phyloP scores from a whole-genome alignment of 495 filamentous ascomycete genomes.

The Daldinia decipiens region DNA sequence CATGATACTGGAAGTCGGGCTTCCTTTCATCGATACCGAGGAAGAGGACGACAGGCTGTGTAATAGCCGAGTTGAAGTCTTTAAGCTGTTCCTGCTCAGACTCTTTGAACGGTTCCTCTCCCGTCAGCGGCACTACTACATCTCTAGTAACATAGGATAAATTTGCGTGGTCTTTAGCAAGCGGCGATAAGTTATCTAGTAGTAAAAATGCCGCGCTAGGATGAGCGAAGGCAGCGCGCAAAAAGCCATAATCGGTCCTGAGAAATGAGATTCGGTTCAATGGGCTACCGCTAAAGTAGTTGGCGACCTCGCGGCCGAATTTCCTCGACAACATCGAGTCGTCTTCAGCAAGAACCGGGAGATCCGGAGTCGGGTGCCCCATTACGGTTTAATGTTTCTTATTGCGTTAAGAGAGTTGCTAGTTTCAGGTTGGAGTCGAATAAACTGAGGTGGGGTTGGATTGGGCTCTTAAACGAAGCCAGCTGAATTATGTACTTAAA shows the following conservation, averaged over 20 bases:
- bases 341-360: slow-evolving; percentile 64
- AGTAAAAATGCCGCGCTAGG: slow-evolving; percentile 77
- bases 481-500: neutral
- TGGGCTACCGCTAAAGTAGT: slow-evolving; percentile 89
- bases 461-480: slow-evolving; percentile 7
- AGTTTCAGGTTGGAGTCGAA: neutral
- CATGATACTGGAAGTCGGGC: slow-evolving; percentile 58
- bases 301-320: slow-evolving; percentile 89
- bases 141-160: slow-evolving; percentile 71
- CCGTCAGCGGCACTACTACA: slow-evolving; percentile 75
- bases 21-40: slow-evolving; percentile 81
- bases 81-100: slow-evolving; percentile 78
- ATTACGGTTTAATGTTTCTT: slow-evolving; percentile 32
- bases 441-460: neutral
- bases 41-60: slow-evolving; percentile 79
- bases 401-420: neutral
- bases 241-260: slow-evolving; percentile 79
- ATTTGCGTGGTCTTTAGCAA: slow-evolving; percentile 65
- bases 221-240: slow-evolving; percentile 78
- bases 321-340: slow-evolving; percentile 86
- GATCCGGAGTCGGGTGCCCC: slow-evolving; percentile 51
- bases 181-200: slow-evolving; percentile 80
- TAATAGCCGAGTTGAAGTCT: slow-evolving; percentile 74
- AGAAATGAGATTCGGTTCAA: slow-evolving; percentile 82
- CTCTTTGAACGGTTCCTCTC: slow-evolving; percentile 73